These are phyloP conservation scores for Chernovozyma aurita DNA, from an alignment of 1,139 yeast species.

Conservation along the genomic window DNA sequence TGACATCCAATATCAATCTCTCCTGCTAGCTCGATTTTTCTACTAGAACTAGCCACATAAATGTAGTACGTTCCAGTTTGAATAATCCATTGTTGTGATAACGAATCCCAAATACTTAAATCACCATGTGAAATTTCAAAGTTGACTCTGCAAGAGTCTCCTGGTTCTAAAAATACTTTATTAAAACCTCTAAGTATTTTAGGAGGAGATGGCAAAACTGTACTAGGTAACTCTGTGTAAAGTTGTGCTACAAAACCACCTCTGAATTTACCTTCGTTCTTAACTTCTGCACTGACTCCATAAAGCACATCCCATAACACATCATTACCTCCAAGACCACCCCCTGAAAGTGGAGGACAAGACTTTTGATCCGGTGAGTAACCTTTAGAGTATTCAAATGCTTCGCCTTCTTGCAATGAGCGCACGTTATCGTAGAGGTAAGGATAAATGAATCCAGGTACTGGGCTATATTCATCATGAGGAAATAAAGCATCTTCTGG, in stretches of 20 bases:
- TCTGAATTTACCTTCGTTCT: conserved; percentile 45
- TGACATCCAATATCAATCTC: conserved; percentile 40
- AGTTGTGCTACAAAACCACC: conserved; percentile 57
- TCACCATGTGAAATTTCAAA: conserved; percentile 54
- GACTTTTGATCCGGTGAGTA: conserved; percentile 38
- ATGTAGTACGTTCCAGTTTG: conserved; percentile 55
- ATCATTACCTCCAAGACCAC: conserved; percentile 52
- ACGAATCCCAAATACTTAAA: conserved; percentile 56
- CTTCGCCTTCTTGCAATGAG: conserved; percentile 33
- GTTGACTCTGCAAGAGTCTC: conserved; percentile 30
- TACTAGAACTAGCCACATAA: conserved; percentile 50
- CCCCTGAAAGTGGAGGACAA: conserved; percentile 48
- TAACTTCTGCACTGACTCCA: conserved; percentile 43
- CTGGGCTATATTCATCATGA: conserved; percentile 47
- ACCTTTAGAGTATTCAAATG: conserved; percentile 50
- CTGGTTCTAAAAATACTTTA: conserved; percentile 48
- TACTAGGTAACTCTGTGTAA: conserved; percentile 52
- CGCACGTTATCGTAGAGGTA: conserved; percentile 44
- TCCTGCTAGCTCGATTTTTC: conserved; percentile 46
- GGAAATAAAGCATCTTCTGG: conserved; percentile 58
- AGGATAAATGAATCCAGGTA: conserved; percentile 51
- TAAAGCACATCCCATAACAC: conserved; percentile 45
- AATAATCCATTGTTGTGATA: conserved; percentile 56
- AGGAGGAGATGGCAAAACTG: conserved; percentile 40
- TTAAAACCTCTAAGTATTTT: conserved; percentile 57